Percentiles rank a stretch among this genome's conserved stretches.
Evolutionary conservation across 805 yeast genomes (phyloP).

Genomic region (Nakazawaea siamensis): DNA sequence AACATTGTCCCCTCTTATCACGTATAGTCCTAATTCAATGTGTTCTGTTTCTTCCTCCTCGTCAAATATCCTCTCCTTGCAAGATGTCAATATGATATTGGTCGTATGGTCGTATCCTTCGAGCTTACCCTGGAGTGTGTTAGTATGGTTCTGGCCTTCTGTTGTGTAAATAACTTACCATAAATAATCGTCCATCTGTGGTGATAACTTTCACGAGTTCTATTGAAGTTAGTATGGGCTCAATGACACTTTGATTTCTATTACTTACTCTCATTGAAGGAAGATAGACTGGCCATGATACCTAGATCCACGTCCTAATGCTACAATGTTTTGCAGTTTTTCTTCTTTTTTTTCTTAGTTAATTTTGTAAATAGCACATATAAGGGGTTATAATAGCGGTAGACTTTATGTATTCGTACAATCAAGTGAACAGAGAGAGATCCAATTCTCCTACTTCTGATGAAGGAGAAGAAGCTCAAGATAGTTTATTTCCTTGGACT

Average conservation of each 20-base stretch:
- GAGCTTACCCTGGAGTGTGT: constrained; percentile 29
- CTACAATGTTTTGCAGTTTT: too few species aligned
- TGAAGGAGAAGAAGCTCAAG: too few species aligned
- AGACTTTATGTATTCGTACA: too few species aligned
- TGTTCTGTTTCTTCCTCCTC: constrained; percentile 29
- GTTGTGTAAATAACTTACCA: constrained; percentile 13
- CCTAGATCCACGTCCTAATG: too few species aligned
- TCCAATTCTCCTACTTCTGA: too few species aligned
- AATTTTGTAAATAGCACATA: too few species aligned
- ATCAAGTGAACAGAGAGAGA: too few species aligned
- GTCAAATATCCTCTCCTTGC: constrained; percentile 43
- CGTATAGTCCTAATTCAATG: constrained; percentile 36
- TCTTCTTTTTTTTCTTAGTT: too few species aligned
- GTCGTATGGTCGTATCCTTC: constrained; percentile 62
- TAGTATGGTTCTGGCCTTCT: not conserved
- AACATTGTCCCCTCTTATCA: constrained; percentile 52
- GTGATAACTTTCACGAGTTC: constrained; percentile 49
- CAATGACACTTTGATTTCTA: not conserved
- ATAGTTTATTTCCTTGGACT: too few species aligned
- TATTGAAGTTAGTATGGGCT: constrained; percentile 11
- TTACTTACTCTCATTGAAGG: constrained; percentile 9
- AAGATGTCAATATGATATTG: constrained; percentile 45
- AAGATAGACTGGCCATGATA: constrained; percentile 7
- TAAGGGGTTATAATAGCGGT: too few species aligned
- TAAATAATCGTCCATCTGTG: constrained; percentile 44